Percentiles rank a stretch among this genome's conserved stretches.
These are phyloP conservation scores for Copromyces sp. DNA, from an alignment of 495 filamentous ascomycete species.

Conservation along the genomic window DNA sequence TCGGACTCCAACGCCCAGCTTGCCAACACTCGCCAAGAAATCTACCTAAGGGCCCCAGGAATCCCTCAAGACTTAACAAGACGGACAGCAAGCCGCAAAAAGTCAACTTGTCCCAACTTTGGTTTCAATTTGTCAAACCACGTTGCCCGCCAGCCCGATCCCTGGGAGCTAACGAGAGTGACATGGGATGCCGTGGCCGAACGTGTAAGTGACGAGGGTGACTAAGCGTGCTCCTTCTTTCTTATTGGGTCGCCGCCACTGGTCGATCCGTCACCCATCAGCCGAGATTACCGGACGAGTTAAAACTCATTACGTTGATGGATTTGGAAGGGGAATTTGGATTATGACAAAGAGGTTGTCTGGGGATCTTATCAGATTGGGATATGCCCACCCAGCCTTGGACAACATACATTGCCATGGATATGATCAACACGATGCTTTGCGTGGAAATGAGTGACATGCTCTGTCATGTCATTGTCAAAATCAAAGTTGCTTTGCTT, in stretches of 20 bases:
- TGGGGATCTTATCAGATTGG: neutral
- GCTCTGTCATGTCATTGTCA: no score
- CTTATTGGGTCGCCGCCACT: neutral
- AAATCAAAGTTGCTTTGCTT: neutral
- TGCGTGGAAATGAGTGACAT: no score
- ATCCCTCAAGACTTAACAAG: neutral
- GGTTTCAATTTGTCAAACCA: neutral
- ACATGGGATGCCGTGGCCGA: neutral
- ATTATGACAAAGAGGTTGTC: neutral
- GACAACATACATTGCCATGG: no score
- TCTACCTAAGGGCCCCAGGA: neutral
- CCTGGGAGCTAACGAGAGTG: neutral
- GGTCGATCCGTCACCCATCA: neutral
- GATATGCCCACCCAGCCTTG: neutral
- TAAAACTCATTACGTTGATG: neutral
- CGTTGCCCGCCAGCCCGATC: neutral
- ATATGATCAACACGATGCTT: no score
- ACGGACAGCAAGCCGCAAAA: neutral
- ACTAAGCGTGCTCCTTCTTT: neutral
- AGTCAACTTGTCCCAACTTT: neutral
- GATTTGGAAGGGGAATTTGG: neutral
- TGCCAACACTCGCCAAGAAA: neutral
- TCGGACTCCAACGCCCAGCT: neutral
- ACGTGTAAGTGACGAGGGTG: neutral
- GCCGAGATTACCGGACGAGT: neutral